Percentiles rank a stretch among this genome's conserved stretches.
Conservation (phyloP, 768 basidiomycete genomes). For the Leccinum incarnatum region DNA sequence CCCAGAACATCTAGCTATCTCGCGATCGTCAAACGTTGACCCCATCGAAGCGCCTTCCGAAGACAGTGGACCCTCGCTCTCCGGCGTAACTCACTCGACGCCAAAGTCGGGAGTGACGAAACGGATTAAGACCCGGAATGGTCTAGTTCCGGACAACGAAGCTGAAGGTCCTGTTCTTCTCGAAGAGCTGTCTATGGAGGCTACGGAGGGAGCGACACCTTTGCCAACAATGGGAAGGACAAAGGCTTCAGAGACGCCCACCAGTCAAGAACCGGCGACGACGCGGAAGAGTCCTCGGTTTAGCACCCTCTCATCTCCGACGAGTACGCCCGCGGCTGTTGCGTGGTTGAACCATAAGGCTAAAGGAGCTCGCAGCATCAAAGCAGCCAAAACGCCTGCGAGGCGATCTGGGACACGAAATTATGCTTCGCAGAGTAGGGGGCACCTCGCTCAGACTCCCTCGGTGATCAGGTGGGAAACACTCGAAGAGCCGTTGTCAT, state of each 20-base stretch:
- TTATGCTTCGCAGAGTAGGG: not conserved
- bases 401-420: not conserved
- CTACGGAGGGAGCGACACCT: constrained; percentile 21
- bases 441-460: constrained; percentile 4
- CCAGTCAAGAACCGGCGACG: constrained; percentile 22
- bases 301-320: constrained; percentile 3
- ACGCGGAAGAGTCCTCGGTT: constrained; percentile 22
- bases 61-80: constrained; percentile 1
- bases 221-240: constrained; percentile 19
- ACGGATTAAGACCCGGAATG: constrained; percentile 43
- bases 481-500: constrained; percentile 23
- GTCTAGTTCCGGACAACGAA: constrained; percentile 27
- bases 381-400: constrained; percentile 13
- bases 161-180: constrained; percentile 25
- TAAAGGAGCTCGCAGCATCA: constrained; percentile 1
- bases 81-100: constrained; percentile 11
- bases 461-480: constrained; percentile 30
- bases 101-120: constrained; percentile 36
- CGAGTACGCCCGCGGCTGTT: constrained; percentile 9
- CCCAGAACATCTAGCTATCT: constrained; percentile 20
- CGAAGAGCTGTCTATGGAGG: constrained; percentile 19
- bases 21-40: constrained; percentile 18
- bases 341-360: not conserved
- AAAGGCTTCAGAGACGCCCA: constrained; percentile 15
- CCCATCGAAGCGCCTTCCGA: constrained; percentile 29